Evolutionary conservation across 768 basidiomycete species (phyloP), one percentile per base, ranked within the genome.

Genomic region (Calocybe gangraenosa): DNA sequence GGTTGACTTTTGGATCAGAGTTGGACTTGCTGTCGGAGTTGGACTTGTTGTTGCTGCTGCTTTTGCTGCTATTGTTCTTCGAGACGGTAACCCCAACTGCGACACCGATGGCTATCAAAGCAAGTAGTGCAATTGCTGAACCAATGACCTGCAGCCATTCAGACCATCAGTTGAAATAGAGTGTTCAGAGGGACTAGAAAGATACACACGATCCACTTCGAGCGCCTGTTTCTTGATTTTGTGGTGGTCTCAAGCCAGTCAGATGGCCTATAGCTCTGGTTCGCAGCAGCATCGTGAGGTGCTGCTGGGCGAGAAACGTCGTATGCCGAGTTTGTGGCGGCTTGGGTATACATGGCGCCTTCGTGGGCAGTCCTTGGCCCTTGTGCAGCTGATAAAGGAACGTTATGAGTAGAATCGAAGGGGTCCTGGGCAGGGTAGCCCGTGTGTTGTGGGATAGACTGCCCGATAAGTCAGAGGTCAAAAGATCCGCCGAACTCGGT

Each of bases 1-100:
- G 45, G 30, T 49, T 48, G 30, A 46, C 52, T 10, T 39, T 42
- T 31, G 33, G 42, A 18, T 36, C 37, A 23, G 4, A 32, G 28
- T 39, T 37, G 5, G 52, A 48, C 37, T 44, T 49, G 15, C 42
- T 47, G n/a, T 36, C 37, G 20, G 4, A 32, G 28, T 39, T 37
- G 5, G 52, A 48, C 37, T 44, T 49, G 15, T n/a, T n/a, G 32
- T 28, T 40, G 35, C 34, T 34, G 18, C 56, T 51, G 3, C 41
- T 54, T 3, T 59, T 58, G 19, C 58, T 56, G 11, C 61, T 64
- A 38, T 55, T 63, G 22, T 63, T 60, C 50, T 65, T 68, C 42
- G 72, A 63, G 11, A 89, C 78, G 13, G 82, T 76, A 3, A 82
- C 66, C 15, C 69, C 74, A 35, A 82, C 72, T 23, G 71, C 83